Base-by-base conservation (phyloP, 2,329 filamentous ascomycete species). In the Alternaria panax region DNA sequence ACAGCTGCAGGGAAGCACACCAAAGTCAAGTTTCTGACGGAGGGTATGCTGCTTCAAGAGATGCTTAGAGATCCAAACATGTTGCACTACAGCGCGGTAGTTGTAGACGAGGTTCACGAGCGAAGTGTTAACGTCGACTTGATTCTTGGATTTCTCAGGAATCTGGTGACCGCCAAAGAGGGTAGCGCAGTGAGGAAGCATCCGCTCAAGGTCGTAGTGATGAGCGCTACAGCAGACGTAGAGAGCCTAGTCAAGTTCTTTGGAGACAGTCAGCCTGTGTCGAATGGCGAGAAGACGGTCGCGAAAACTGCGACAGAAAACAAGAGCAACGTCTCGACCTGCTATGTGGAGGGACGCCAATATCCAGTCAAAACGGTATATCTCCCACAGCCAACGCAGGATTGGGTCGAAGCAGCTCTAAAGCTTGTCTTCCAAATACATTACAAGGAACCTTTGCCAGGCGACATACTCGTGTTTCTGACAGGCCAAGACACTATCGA, bases 21-120 rank as follows among this genome's bases (percentile, higher is more conserved):
- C 4, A 89, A 86, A 71, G 90, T 99, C 79, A 98, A 98, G 74
- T 99, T 93, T 70, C 81, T 99, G 64, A 99, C 95, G 0, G 96
- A 99, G 78, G 95, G 95, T 70, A 98, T 97, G 89, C 83, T 99
- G 51, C 83, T 99, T 14, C 93, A 98, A 76, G 96, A 99, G 78
- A 90, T 99, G 78, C 79, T 99, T 60, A 86, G 90, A 53, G 95
- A 99, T 76, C 92, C 92, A 1, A 84, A 89, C 71, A 83, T 99
- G 72, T 87, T 86, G 30, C 88, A 92, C 73, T 99, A 99, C 75
- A 96, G 92, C 71, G 93, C 90, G 4, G 85, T 99, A 0, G 85
- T 99, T 18, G 92, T 99, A 7, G 95, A 99, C 78, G 95, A 99
- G 78, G 95, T 99, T 12, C 95, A 99, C 80, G 95, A 99, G 80